Conservation (phyloP, 352 stramenopile species). For the Phytophthora constricta region DNA sequence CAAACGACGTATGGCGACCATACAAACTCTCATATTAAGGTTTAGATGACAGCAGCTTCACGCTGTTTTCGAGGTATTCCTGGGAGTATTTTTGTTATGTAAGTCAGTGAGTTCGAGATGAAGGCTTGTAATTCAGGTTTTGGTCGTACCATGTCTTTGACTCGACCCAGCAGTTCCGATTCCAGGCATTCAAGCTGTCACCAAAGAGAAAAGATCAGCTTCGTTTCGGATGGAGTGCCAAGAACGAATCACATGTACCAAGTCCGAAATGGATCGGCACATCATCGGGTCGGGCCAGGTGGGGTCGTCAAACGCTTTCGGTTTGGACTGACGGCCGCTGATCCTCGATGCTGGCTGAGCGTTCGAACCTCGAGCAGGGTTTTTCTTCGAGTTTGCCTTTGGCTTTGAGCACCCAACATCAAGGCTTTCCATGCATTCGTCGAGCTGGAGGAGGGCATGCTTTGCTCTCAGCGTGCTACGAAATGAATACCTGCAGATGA, state of each 20-base stretch:
- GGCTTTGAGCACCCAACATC: neutral
- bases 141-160: conserved; percentile 45
- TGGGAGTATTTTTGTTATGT: neutral
- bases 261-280: conserved; percentile 38
- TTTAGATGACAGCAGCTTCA: neutral
- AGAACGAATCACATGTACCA: conserved; percentile 37
- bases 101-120: neutral
- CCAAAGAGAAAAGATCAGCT: neutral
- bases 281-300: conserved; percentile 42
- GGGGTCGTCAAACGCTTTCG: conserved; percentile 4
- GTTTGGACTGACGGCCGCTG: conserved; percentile 1
- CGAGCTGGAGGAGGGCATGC: conserved; percentile 17
- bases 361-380: conserved; percentile 6
- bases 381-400: conserved; percentile 3
- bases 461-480: conserved; percentile 37
- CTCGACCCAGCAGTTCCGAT: conserved; percentile 38
- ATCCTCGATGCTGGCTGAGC: neutral
- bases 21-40: too few relatives aligned
- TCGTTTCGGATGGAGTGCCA: too few relatives aligned
- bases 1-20: too few relatives aligned
- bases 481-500: conserved; percentile 40
- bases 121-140: neutral
- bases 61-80: neutral
- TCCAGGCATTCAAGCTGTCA: conserved; percentile 39
- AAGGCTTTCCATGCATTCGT: conserved; percentile 21